A percentile compares a stretch with the other conserved stretches of the same genome.
Evolutionary conservation across 345 rosid genomes (phyloP).

Genomic region (Viola odorata): DNA sequence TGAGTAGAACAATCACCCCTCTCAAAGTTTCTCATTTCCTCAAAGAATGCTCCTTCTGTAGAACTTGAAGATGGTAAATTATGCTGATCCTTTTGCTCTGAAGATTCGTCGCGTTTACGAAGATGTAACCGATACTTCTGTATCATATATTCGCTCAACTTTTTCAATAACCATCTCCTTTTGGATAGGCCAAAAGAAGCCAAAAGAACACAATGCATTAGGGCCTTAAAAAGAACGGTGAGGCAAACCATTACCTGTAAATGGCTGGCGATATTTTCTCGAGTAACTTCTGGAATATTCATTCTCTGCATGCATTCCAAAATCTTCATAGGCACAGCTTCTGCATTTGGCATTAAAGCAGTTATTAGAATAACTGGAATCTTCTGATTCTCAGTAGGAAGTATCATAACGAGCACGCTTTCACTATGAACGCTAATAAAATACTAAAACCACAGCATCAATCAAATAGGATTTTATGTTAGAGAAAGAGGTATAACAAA

Average conservation of each 20-base stretch:
- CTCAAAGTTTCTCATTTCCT: neutral
- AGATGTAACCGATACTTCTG: constrained; percentile 29
- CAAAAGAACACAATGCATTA: neutral
- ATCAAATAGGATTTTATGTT: no score
- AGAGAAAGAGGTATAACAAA: neutral
- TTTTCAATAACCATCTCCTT: no score
- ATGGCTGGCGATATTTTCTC: constrained; percentile 38
- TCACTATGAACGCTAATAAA: neutral
- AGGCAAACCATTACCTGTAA: constrained; percentile 28
- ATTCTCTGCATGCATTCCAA: constrained; percentile 32
- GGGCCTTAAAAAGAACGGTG: neutral
- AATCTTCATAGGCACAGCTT: constrained; percentile 37
- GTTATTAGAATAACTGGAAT: neutral
- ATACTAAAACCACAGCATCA: no score
- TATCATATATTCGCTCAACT: neutral
- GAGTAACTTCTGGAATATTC: constrained; percentile 23
- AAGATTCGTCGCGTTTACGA: neutral
- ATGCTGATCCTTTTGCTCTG: neutral
- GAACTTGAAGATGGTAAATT: neutral
- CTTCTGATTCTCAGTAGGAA: neutral
- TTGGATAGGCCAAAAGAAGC: no score
- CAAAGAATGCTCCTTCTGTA: neutral
- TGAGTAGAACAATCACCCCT: neutral
- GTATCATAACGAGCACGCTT: neutral
- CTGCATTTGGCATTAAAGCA: no score